A percentile compares a stretch with the other conserved stretches of the same genome.
These are phyloP conservation scores for Begonia masoniana DNA, from an alignment of 306 rosid genomes.

Conservation along the genomic window DNA sequence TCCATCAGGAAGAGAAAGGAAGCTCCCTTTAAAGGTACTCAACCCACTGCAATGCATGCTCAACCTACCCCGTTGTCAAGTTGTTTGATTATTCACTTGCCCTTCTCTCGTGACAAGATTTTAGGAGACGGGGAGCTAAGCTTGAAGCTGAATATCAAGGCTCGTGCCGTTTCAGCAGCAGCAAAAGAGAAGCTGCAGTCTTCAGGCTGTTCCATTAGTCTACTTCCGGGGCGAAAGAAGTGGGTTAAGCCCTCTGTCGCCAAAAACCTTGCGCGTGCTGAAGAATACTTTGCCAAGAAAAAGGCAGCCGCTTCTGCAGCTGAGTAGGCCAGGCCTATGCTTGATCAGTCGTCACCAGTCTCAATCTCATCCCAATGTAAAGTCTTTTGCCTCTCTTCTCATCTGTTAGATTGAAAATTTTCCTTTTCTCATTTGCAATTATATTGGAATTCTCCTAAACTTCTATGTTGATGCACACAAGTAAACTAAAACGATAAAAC, in stretches of 20 bases:
- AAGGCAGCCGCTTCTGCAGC: constrained; percentile 41
- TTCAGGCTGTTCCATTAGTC: constrained; percentile 67
- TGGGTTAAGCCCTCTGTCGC: constrained; percentile 96
- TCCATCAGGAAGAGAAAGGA: constrained; percentile 91
- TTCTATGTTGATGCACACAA: too few relatives aligned
- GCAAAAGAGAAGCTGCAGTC: constrained; percentile 90
- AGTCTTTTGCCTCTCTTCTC: too few relatives aligned
- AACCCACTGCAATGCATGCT: neutral
- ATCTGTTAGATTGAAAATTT: too few relatives aligned
- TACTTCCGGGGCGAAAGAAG: constrained; percentile 88
- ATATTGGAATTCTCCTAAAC: too few relatives aligned
- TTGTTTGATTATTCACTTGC: neutral
- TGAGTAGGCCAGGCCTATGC: constrained; percentile 31
- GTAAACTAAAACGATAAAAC: too few relatives aligned
- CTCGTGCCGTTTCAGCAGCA: constrained; percentile 67
- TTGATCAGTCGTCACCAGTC: constrained; percentile 3
- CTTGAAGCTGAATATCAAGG: constrained; percentile 68
- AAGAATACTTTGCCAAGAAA: constrained; percentile 86
- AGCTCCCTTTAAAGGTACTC: constrained; percentile 78
- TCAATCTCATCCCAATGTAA: too few relatives aligned
- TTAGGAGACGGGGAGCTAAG: constrained; percentile 75
- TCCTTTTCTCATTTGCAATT: too few relatives aligned
- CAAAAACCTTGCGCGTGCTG: constrained; percentile 89
- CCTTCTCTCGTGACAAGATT: constrained; percentile 35
- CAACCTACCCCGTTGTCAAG: neutral